phyloP scores from a whole-genome alignment of 306 rosid genomes.

The Sicyos baderoa region DNA sequence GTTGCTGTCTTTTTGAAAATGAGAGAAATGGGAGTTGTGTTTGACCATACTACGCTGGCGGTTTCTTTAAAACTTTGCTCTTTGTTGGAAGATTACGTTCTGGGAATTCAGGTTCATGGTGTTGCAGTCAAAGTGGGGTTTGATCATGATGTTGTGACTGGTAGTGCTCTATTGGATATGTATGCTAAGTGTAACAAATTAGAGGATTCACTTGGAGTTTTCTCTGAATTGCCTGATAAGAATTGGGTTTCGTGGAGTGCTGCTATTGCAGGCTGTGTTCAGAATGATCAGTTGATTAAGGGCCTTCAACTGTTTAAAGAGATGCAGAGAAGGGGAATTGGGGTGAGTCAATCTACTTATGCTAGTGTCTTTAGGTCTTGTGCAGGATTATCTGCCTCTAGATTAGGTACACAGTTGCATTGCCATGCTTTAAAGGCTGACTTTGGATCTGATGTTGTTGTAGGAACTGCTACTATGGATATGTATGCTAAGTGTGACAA shows the following conservation, averaged over 20 bases:
- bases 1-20: constrained; percentile 41
- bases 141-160: constrained; percentile 49
- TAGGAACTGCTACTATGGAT: constrained; percentile 79
- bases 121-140: constrained; percentile 54
- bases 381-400: constrained; percentile 58
- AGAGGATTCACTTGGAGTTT: constrained; percentile 42
- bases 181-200: constrained; percentile 57
- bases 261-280: constrained; percentile 69
- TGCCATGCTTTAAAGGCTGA: constrained; percentile 52
- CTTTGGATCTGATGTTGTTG: constrained; percentile 54
- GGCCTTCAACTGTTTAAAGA: constrained; percentile 53
- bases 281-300: constrained; percentile 44
- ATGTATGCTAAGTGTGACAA: constrained; percentile 76
- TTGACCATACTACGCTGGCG: constrained; percentile 55
- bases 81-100: constrained; percentile 35
- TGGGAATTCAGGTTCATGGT: constrained; percentile 64
- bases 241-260: constrained; percentile 80
- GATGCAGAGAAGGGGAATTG: constrained; percentile 50
- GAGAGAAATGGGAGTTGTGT: constrained; percentile 30
- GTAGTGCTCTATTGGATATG: constrained; percentile 71
- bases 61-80: constrained; percentile 55
- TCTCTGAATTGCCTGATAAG: constrained; percentile 45
- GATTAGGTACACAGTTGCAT: constrained; percentile 66
- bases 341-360: constrained; percentile 77
- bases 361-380: constrained; percentile 76